Percentiles rank a stretch among this genome's conserved stretches.
These are phyloP conservation scores for Cyclotella choctawhatcheeana DNA, from an alignment of 108 stramenopile species.

Conservation along the genomic window DNA sequence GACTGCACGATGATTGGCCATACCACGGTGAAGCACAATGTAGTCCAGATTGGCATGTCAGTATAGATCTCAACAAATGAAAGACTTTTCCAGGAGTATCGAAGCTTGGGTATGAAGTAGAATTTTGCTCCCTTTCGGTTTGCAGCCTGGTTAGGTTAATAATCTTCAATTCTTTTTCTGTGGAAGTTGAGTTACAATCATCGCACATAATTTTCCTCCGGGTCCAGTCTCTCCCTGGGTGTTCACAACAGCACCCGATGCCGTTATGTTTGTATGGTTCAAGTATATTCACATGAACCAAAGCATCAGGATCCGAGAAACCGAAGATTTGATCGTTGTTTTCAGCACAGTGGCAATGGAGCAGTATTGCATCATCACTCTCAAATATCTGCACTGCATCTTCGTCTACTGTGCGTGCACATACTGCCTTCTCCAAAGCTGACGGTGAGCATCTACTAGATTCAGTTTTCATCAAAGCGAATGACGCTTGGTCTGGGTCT, in stretches of 20 bases:
- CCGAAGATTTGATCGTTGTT: not conserved
- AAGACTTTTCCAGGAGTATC: constrained; percentile 46
- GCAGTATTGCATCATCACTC: constrained; percentile 44
- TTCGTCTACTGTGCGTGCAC: not conserved
- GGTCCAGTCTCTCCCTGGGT: constrained; percentile 41
- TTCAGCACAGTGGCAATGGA: constrained; percentile 28
- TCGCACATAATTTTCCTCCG: constrained; percentile 1
- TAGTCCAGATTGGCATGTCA: constrained; percentile 27
- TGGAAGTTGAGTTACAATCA: not conserved
- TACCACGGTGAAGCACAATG: constrained; percentile 54
- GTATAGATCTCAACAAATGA: constrained; percentile 48
- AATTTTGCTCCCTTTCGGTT: constrained; percentile 5
- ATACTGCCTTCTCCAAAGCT: constrained; percentile 13
- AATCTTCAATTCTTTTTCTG: constrained; percentile 1
- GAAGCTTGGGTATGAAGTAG: constrained; percentile 32
- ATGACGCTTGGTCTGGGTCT: not conserved
- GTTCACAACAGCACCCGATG: constrained; percentile 35
- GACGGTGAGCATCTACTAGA: not conserved
- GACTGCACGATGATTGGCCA: not conserved
- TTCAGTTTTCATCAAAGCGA: not conserved
- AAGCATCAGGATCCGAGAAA: not conserved
- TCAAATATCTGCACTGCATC: constrained; percentile 28
- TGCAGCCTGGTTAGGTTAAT: constrained; percentile 48
- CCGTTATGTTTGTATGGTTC: constrained; percentile 17
- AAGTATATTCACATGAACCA: constrained; percentile 18